These are phyloP conservation scores for Solanum paucissectum DNA, from an alignment of 257 asterid genomes.

Conservation along the genomic window DNA sequence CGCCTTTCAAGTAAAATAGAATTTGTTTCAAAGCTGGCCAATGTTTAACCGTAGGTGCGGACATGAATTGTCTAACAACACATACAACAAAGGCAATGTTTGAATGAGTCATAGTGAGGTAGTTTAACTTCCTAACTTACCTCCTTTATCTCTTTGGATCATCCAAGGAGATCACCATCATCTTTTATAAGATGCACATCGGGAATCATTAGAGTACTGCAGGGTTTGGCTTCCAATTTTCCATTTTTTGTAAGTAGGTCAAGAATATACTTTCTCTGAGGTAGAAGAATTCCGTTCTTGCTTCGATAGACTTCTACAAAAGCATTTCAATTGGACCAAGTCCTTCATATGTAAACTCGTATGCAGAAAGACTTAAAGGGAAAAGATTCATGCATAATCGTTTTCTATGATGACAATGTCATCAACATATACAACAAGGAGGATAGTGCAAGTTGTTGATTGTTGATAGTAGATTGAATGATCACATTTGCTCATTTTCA, in stretches of 20 bases:
- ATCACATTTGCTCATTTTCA: neutral
- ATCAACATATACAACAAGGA: neutral
- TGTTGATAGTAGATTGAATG: neutral
- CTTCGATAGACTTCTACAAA: neutral
- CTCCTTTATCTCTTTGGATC: neutral
- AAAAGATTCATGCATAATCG: neutral
- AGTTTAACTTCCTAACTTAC: neutral
- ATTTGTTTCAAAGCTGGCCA: too few species aligned
- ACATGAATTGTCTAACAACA: too few species aligned
- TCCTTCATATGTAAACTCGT: neutral
- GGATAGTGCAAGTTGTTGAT: neutral
- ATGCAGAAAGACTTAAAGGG: neutral
- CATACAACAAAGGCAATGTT: too few species aligned
- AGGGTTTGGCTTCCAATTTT: too few species aligned
- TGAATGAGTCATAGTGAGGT: too few species aligned
- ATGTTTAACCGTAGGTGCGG: too few species aligned
- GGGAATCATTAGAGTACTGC: neutral
- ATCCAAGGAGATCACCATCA: neutral
- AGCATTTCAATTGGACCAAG: neutral
- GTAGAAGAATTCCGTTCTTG: neutral
- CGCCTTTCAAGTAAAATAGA: too few species aligned
- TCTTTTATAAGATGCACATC: neutral
- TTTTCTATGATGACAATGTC: neutral
- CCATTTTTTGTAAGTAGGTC: too few species aligned
- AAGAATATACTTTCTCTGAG: too few species aligned